Base-by-base conservation (phyloP, 208 protist genomes). In the Crithidia expoeki region DNA sequence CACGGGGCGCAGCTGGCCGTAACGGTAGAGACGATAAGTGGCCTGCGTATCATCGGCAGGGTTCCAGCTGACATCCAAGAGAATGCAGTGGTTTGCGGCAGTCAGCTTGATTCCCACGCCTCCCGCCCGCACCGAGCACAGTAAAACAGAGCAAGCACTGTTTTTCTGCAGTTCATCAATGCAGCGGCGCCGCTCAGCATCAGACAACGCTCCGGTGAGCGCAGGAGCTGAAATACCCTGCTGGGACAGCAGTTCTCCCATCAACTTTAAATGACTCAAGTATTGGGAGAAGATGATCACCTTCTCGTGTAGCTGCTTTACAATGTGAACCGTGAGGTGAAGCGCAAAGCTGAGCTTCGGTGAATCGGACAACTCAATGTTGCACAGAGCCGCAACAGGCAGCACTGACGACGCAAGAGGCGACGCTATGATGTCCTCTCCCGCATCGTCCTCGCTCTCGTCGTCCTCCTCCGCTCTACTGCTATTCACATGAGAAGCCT, bases 51-150 rank as follows among this genome's bases (percentile, higher is more conserved):
- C 93, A 60, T 94, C 80, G 0, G 91, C 65, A 1, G 95, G 94
- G 70, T 98, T 98, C 94, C 95, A 98, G 62, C 85, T 89, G 16
- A 96, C 86, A 64, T 99, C 98, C 61, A 98, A 92, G 27, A 99
- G 59, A 33, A 99, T 90, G 61, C 98, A 98, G 72, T 94, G 89
- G 69, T 94, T 97, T 14, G 97, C 98, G 0, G 85, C 80, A 6
- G 75, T 81, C 2, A 99, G 79, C 52, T 98, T 98, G 64, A 99
- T 89, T 30, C 97, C 97, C 9, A 98, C 80, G 34, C 94, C 89
- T 19, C 96, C 95, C 0, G 95, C 98, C 19, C 82, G 84, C 19
- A 95, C 96, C n/a, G 92, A 97, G 68, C 97, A 92, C 21, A 98
- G 72, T 32, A 98, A 87, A 33, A 98, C 81, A 12, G 30, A 57